Evolutionary conservation across 1,139 yeast species (phyloP).

Genomic region (Citeromyces siamensis): DNA sequence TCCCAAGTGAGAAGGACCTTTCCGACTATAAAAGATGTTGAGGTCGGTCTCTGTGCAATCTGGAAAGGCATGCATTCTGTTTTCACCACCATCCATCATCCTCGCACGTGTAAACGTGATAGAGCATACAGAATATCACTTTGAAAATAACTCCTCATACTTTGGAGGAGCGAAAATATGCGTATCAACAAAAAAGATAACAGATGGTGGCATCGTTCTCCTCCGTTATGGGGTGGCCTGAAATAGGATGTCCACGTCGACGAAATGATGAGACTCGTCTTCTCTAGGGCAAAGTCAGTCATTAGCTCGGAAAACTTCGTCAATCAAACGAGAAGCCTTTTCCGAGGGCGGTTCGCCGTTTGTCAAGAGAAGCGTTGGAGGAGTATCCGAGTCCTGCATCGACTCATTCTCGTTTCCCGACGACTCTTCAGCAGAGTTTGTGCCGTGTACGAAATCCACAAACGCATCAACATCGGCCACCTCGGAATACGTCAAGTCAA

Average conservation of each 20-base stretch:
- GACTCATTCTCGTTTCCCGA: background rate
- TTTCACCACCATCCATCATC: too few species aligned
- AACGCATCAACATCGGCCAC: constrained; percentile 1
- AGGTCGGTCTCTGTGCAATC: too few species aligned
- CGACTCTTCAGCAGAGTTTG: too few species aligned
- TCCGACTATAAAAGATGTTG: too few species aligned
- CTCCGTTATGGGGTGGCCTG: background rate
- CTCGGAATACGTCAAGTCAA: background rate
- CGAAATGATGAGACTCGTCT: background rate
- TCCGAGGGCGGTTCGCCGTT: background rate
- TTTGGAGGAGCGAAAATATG: too few species aligned
- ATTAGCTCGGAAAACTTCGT: background rate
- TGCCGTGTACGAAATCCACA: background rate
- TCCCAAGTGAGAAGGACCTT: too few species aligned
- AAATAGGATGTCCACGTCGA: background rate
- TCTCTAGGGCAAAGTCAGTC: too few species aligned
- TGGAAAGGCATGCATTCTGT: too few species aligned
- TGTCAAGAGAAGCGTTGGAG: background rate
- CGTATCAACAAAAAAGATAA: too few species aligned
- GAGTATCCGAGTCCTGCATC: background rate
- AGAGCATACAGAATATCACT: too few species aligned
- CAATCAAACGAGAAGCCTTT: background rate
- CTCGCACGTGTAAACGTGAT: too few species aligned
- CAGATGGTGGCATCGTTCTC: background rate
- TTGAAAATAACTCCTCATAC: background rate